Percentiles rank a stretch among this genome's conserved stretches.
phyloP scores from a whole-genome alignment of 106 monocot species.

The Allium fistulosum region DNA sequence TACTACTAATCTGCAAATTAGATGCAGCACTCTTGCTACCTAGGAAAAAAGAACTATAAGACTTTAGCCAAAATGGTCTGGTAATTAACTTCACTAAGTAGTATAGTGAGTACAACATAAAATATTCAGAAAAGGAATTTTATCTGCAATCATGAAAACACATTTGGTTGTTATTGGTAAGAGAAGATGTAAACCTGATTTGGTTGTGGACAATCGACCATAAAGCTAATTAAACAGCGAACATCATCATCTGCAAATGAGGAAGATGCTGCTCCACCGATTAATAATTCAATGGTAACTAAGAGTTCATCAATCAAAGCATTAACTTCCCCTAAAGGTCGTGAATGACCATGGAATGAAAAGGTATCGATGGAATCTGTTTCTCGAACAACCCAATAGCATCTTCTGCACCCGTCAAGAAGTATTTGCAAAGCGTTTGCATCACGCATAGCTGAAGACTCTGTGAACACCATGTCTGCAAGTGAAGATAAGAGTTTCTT shows the following conservation, averaged over 20 bases:
- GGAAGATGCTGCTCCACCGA: conserved; percentile 55
- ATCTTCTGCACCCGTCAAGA: conserved; percentile 96
- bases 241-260: conserved; percentile 69
- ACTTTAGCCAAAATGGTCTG: neutral
- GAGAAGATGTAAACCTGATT: conserved; percentile 60
- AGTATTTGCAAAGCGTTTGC: conserved; percentile 94
- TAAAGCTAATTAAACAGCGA: conserved; percentile 70
- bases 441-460: conserved; percentile 77
- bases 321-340: conserved; percentile 83
- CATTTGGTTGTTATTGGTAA: too few relatives aligned
- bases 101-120: neutral
- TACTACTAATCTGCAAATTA: conserved; percentile 82
- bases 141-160: neutral
- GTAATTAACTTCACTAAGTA: too few relatives aligned
- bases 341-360: conserved; percentile 36
- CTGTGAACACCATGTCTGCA: conserved; percentile 97
- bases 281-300: conserved; percentile 83
- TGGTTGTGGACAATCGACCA: conserved; percentile 87
- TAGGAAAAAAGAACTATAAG: conserved; percentile 15
- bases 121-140: neutral
- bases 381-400: conserved; percentile 87
- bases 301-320: conserved; percentile 92
- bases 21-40: conserved; percentile 94
- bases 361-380: conserved; percentile 64
- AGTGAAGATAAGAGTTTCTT: conserved; percentile 97